Evolutionary conservation across 108 stramenopile genomes (phyloP).

Genomic region (Conticribra guillardii): DNA sequence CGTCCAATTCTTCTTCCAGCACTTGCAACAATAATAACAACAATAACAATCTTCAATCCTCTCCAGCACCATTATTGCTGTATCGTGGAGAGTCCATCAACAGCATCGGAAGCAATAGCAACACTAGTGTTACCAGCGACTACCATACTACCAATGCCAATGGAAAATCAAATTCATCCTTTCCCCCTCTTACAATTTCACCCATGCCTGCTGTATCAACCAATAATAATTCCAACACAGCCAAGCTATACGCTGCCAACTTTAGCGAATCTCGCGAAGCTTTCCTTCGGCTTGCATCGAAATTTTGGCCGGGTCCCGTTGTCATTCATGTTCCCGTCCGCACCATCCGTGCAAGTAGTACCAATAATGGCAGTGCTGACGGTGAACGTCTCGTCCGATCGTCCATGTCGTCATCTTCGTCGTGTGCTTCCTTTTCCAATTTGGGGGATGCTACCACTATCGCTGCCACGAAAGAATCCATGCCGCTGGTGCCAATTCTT

Average conservation of each 20-base stretch:
- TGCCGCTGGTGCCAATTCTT: slow-evolving; percentile 18
- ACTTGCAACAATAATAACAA: neutral
- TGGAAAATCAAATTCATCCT: too few species aligned
- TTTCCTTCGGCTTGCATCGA: slow-evolving; percentile 27
- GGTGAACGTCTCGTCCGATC: neutral
- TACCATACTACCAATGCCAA: too few species aligned
- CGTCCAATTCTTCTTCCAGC: neutral
- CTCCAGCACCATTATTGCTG: too few species aligned
- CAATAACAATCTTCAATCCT: too few species aligned
- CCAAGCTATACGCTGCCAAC: slow-evolving; percentile 17
- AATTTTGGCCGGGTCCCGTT: slow-evolving; percentile 48
- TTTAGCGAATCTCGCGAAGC: slow-evolving; percentile 43
- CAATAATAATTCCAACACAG: too few species aligned
- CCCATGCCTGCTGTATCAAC: too few species aligned
- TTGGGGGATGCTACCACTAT: neutral
- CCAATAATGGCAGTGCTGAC: neutral
- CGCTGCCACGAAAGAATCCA: neutral
- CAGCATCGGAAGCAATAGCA: too few species aligned
- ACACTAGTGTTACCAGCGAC: too few species aligned
- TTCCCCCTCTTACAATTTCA: too few species aligned
- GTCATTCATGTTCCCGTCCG: slow-evolving; percentile 28
- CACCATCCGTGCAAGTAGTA: slow-evolving; percentile 1
- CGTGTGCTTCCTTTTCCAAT: neutral
- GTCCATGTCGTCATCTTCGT: slow-evolving; percentile 11
- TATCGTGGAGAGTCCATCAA: too few species aligned